A percentile compares a stretch with the other conserved stretches of the same genome.
Evolutionary conservation across 1,284 basidiomycete species (phyloP).

Genomic region (Phaffia rhodozyma): DNA sequence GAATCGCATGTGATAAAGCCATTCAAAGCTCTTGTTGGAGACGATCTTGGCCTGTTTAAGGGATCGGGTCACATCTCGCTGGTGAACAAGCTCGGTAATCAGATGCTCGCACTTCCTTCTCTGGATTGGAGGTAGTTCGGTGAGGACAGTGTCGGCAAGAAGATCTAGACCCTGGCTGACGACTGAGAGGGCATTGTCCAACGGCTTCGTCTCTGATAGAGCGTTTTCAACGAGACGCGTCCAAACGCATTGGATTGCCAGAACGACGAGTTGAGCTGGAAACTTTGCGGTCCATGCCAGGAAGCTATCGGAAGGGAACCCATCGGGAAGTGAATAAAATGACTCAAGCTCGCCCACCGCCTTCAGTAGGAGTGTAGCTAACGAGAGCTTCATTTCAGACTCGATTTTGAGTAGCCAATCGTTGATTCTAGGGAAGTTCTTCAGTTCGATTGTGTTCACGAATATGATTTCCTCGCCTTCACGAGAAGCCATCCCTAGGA

Average conservation of each 20-base stretch:
- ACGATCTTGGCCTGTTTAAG: slow-evolving; percentile 57
- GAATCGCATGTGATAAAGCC: slow-evolving; percentile 99
- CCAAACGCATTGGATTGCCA: slow-evolving; percentile 91
- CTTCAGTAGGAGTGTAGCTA: slow-evolving; percentile 67
- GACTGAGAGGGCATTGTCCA: slow-evolving; percentile 59
- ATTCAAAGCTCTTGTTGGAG: slow-evolving; percentile 66
- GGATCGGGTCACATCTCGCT: slow-evolving; percentile 80
- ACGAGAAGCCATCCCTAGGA: slow-evolving; percentile 73
- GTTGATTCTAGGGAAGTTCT: slow-evolving; percentile 94
- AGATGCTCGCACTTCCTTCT: slow-evolving; percentile 96
- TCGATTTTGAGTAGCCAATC: slow-evolving; percentile 95
- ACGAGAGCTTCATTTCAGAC: slow-evolving; percentile 82
- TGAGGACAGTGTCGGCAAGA: slow-evolving; percentile 87
- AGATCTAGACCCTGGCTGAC: slow-evolving; percentile 77
- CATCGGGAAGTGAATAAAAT: slow-evolving; percentile 49
- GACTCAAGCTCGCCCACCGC: slow-evolving; percentile 64
- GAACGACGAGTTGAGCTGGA: slow-evolving; percentile 88
- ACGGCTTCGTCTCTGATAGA: slow-evolving; percentile 46
- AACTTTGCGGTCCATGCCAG: slow-evolving; percentile 84
- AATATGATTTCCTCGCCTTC: slow-evolving; percentile 91
- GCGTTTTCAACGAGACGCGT: slow-evolving; percentile 70
- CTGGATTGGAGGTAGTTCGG: slow-evolving; percentile 74
- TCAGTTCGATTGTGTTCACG: slow-evolving; percentile 67
- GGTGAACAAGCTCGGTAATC: slow-evolving; percentile 97
- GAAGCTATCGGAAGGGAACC: slow-evolving; percentile 49